These are phyloP conservation scores for Butyriboletus appendiculatus DNA, from an alignment of 1,284 basidiomycete genomes.

Conservation along the genomic window DNA sequence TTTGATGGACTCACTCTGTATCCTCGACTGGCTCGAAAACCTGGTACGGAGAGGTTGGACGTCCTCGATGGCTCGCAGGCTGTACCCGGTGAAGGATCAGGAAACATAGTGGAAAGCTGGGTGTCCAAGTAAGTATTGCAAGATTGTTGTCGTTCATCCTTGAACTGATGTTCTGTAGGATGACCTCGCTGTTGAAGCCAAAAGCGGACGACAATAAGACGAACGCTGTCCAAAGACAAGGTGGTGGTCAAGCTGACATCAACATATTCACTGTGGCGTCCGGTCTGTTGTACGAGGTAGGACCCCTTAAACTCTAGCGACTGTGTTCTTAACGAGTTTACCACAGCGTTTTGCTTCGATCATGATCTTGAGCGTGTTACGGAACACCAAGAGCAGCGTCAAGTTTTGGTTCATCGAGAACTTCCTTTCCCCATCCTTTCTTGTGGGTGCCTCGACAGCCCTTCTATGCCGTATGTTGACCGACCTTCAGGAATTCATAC, in stretches of 20 bases:
- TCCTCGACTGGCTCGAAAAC: conserved; percentile 70
- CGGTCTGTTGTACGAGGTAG: conserved; percentile 91
- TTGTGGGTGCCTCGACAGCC: conserved; percentile 49
- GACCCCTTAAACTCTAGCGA: neutral
- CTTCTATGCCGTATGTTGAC: conserved; percentile 6
- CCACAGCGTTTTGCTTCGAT: conserved; percentile 93
- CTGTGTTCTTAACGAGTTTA: conserved; percentile 10
- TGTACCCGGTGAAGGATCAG: conserved; percentile 31
- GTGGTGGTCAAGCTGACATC: conserved; percentile 74
- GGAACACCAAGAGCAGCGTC: conserved; percentile 90
- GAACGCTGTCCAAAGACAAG: conserved; percentile 19
- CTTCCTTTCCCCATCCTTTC: conserved; percentile 96
- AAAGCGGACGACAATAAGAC: conserved; percentile 19
- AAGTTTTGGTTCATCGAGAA: conserved; percentile 99
- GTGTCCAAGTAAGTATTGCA: conserved; percentile 47
- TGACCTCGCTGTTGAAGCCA: conserved; percentile 55
- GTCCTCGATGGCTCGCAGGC: conserved; percentile 61
- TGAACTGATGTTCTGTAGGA: conserved; percentile 36
- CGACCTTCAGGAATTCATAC: conserved; percentile 81
- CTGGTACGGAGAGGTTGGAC: conserved; percentile 82
- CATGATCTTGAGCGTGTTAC: conserved; percentile 96
- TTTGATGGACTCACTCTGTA: conserved; percentile 90
- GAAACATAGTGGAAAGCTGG: conserved; percentile 46
- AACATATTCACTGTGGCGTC: conserved; percentile 99
- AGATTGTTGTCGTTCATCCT: neutral